Conservation (phyloP, 495 filamentous ascomycete genomes). For the Aspergillus olivimuriae region DNA sequence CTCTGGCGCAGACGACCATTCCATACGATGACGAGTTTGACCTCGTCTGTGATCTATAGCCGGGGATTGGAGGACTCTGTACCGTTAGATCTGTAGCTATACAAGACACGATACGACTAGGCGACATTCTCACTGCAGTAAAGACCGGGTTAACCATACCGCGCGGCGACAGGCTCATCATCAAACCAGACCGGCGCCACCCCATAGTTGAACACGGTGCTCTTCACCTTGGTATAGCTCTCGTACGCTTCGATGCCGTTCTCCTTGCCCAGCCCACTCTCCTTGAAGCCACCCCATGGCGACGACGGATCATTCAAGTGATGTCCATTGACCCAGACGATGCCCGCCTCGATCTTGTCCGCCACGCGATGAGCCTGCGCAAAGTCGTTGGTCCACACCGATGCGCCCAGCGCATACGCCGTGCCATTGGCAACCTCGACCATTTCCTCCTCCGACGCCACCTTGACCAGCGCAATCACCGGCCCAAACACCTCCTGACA, state of each 20-base stretch:
- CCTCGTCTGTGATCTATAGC: conserved; percentile 9
- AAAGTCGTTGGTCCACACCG: conserved; percentile 53
- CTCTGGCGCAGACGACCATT: conserved; percentile 10
- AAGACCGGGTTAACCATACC: conserved; percentile 37
- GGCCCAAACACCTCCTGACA: conserved; percentile 46
- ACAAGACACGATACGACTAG: too few species aligned
- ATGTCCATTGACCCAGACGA: conserved; percentile 59
- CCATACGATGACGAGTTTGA: conserved; percentile 12
- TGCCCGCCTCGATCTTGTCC: conserved; percentile 50
- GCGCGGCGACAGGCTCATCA: conserved; percentile 28
- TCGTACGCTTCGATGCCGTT: conserved; percentile 52
- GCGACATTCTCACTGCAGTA: too few species aligned
- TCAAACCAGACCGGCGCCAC: conserved; percentile 44
- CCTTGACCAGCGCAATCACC: conserved; percentile 41
- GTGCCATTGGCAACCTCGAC: conserved; percentile 43
- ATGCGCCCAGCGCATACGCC: conserved; percentile 46
- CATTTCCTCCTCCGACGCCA: conserved; percentile 43
- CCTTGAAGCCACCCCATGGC: conserved; percentile 52
- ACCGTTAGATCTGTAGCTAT: too few species aligned
- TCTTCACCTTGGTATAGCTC: conserved; percentile 52
- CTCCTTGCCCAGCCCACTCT: conserved; percentile 52
- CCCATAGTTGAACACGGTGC: conserved; percentile 53
- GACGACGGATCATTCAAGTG: conserved; percentile 56
- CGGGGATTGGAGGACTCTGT: too few species aligned
- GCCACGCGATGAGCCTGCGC: conserved; percentile 52